Evolutionary conservation across 495 filamentous ascomycete genomes (phyloP), one percentile per base, ranked within the genome.

Genomic region (Apodospora peruviana): DNA sequence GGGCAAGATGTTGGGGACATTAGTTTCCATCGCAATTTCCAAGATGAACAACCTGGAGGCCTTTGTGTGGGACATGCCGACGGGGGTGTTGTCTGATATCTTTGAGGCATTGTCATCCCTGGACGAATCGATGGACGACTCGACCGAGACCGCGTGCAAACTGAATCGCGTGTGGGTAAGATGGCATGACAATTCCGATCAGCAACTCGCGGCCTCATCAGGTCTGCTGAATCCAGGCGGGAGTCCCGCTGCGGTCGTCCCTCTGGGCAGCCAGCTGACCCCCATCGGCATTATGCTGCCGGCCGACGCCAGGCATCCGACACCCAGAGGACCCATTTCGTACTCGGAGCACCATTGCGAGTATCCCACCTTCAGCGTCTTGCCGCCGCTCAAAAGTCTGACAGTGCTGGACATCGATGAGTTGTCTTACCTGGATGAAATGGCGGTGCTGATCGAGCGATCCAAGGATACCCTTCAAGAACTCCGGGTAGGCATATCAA

Each of bases 51-150:
- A 90, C 53, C 77, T 97, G 17, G 90, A 97, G 65, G 84, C 83
- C 0, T 97, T 97, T 57, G 73, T 90, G 10, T 97, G 91, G 91
- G 91, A 97, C 61, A 95, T 95, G 91, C 89, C 90, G 0, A 95
- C 90, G 0, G 91, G 91, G 0, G 85, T 96, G 20, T 67, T 91
- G 35, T 78, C 90, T 41, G 88, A 95, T 56, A 84, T 94, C 23
- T 97, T 91, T 77, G 78, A 90, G 58, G 84, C 91, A 19, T 74
- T 96, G 35, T 76, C 84, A 0, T 91, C 86, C 0, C 71, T 93
- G 19, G 78, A 84, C 54, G 69, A 82, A 38, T 69, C 76, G 12
- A 62, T 77, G n/a, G 72, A 76, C 14, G 70, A 78, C 43, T 69
- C 76, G 12, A 62, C 77, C 16, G 72, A 76, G 12, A 70, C 78